These are phyloP conservation scores for Lentinula guzmanii DNA, from an alignment of 768 basidiomycete genomes.

Conservation along the genomic window DNA sequence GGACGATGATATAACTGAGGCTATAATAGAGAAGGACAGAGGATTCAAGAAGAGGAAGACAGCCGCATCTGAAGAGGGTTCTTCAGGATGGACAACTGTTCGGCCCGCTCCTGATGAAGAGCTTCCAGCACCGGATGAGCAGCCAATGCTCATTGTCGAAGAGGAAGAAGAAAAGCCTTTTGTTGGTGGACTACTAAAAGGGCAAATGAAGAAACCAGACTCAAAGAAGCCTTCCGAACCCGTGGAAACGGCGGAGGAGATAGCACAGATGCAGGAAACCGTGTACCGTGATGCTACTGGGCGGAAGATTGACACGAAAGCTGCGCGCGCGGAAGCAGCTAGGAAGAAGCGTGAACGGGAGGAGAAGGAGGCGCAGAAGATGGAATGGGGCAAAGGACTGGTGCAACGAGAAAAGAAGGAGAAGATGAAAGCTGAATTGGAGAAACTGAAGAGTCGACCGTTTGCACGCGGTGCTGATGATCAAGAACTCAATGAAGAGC, in stretches of 20 bases:
- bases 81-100: slow-evolving; percentile 63
- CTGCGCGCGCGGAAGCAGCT: slow-evolving; percentile 80
- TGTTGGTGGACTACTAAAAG: slow-evolving; percentile 73
- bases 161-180: slow-evolving; percentile 35
- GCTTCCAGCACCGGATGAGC: slow-evolving; percentile 58
- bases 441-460: slow-evolving; percentile 56
- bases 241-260: slow-evolving; percentile 42
- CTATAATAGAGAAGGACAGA: slow-evolving; percentile 67
- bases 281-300: slow-evolving; percentile 91
- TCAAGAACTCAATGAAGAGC: slow-evolving; percentile 75
- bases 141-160: slow-evolving; percentile 55
- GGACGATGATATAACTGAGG: slow-evolving; percentile 55
- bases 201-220: slow-evolving; percentile 64
- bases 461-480: slow-evolving; percentile 85
- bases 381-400: slow-evolving; percentile 98
- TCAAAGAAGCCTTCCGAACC: slow-evolving; percentile 30
- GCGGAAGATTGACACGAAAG: slow-evolving; percentile 83
- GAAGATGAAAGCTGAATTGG: slow-evolving; percentile 55
- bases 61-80: slow-evolving; percentile 26
- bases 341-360: slow-evolving; percentile 73
- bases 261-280: slow-evolving; percentile 74
- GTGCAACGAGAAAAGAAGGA: slow-evolving; percentile 83
- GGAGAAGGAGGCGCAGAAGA: slow-evolving; percentile 84
- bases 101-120: slow-evolving; percentile 44
- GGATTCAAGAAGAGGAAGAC: slow-evolving; percentile 71